phyloP scores from a whole-genome alignment of 768 basidiomycete genomes.

The Mycena albidolilacea region DNA sequence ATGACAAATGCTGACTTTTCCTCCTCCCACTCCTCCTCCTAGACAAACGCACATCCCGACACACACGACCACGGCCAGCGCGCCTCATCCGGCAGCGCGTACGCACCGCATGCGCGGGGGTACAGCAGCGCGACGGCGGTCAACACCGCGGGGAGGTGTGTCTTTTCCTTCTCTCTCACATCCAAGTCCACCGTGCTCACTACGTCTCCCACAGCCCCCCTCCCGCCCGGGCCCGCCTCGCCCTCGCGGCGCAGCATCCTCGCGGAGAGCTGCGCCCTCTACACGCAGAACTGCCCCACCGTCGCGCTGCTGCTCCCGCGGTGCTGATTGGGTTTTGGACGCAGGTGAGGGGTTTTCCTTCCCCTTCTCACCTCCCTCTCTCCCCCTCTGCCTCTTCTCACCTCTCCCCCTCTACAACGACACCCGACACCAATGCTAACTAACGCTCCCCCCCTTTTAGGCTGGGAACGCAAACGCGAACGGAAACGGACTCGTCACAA shows the following conservation, averaged over 20 bases:
- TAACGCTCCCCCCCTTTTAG: too few species aligned
- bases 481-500: constrained; percentile 47
- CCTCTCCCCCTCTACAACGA: too few species aligned
- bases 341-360: too few species aligned
- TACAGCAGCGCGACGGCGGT: neutral
- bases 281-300: constrained; percentile 89
- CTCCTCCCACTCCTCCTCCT: too few species aligned
- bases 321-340: constrained; percentile 76
- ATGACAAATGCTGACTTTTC: too few species aligned
- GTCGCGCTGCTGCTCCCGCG: constrained; percentile 85
- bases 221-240: constrained; percentile 88
- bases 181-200: constrained; percentile 48
- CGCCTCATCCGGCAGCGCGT: too few species aligned
- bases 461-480: too few species aligned
- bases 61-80: too few species aligned
- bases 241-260: constrained; percentile 65
- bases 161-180: neutral
- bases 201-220: constrained; percentile 80
- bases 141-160: neutral
- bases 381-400: too few species aligned
- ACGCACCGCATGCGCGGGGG: neutral
- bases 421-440: too few species aligned
- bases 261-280: constrained; percentile 89
- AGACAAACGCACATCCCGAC: too few species aligned
- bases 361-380: too few species aligned